Evolutionary conservation across 371 early-diverging fungal species (phyloP).

Genomic region (Lichtheimia hyalospora): DNA sequence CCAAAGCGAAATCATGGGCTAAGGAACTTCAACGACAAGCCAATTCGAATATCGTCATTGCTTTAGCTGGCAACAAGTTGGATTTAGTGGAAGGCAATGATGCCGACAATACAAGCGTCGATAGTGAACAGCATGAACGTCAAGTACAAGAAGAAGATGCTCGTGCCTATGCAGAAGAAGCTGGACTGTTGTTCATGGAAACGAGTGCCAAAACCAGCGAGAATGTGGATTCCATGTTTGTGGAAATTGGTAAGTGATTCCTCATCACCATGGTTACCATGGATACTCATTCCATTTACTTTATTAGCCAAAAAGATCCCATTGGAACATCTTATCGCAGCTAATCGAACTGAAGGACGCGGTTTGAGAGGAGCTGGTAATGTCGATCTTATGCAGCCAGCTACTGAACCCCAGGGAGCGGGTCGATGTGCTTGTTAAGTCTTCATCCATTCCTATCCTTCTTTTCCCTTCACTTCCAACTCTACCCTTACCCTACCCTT

Average conservation of each 20-base stretch:
- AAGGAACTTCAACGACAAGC: slow-evolving; percentile 96
- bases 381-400: slow-evolving; percentile 64
- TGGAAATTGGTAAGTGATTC: slow-evolving; percentile 33
- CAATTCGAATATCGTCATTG: slow-evolving; percentile 94
- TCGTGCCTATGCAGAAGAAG: slow-evolving; percentile 78
- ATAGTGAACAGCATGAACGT: slow-evolving; percentile 39
- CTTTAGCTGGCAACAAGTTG: slow-evolving; percentile 95
- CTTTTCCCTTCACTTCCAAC: background rate
- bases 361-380: slow-evolving; percentile 42
- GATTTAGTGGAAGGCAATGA: slow-evolving; percentile 66
- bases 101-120: slow-evolving; percentile 34
- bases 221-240: slow-evolving; percentile 79
- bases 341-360: slow-evolving; percentile 10
- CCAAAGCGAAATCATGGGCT: slow-evolving; percentile 98
- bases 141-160: slow-evolving; percentile 76
- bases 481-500: background rate
- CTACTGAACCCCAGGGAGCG: background rate
- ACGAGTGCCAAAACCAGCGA: slow-evolving; percentile 87
- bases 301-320: slow-evolving; percentile 22
- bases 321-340: slow-evolving; percentile 9
- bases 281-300: background rate
- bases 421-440: slow-evolving; percentile 15
- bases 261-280: too few relatives aligned
- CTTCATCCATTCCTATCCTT: background rate
- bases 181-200: slow-evolving; percentile 83